A percentile compares a stretch with the other conserved stretches of the same genome.
These are phyloP conservation scores for Mucor plumbeus DNA, from an alignment of 371 early-diverging fungal genomes.

Conservation along the genomic window DNA sequence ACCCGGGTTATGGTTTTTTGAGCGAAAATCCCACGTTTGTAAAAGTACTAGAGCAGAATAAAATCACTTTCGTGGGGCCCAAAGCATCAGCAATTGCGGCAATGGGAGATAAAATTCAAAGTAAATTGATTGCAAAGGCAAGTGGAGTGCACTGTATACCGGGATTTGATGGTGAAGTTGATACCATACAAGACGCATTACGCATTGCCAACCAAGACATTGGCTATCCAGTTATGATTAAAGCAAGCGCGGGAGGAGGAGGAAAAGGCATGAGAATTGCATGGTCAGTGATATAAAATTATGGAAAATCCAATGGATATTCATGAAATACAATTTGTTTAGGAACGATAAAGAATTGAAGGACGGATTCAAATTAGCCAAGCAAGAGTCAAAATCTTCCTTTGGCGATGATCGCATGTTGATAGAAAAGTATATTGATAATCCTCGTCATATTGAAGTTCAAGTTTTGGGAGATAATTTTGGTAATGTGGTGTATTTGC, in stretches of 20 bases:
- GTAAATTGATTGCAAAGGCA: slow-evolving; percentile 69
- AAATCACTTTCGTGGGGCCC: slow-evolving; percentile 82
- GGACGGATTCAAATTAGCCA: slow-evolving; percentile 82
- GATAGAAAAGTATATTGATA: slow-evolving; percentile 90
- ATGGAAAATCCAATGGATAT: not conserved
- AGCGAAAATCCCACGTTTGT: slow-evolving; percentile 87
- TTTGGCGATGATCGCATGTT: slow-evolving; percentile 90
- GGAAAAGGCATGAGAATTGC: slow-evolving; percentile 90
- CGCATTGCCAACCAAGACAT: slow-evolving; percentile 54
- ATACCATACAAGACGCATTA: slow-evolving; percentile 46
- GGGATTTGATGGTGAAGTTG: slow-evolving; percentile 69
- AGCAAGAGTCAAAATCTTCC: slow-evolving; percentile 79
- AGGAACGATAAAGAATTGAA: slow-evolving; percentile 69
- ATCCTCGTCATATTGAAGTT: slow-evolving; percentile 86
- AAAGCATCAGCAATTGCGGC: slow-evolving; percentile 77
- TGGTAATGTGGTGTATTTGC: slow-evolving; percentile 82
- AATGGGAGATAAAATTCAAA: slow-evolving; percentile 93
- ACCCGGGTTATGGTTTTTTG: slow-evolving; percentile 89
- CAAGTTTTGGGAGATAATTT: slow-evolving; percentile 82
- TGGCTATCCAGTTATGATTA: slow-evolving; percentile 84
- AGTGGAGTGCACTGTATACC: slow-evolving; percentile 73
- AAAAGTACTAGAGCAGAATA: slow-evolving; percentile 58
- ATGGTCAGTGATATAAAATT: slow-evolving; percentile 38
- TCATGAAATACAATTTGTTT: not conserved
- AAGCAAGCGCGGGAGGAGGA: slow-evolving; percentile 88